Conservation (phyloP, 805 yeast species). For the Osmozyma mogii region DNA sequence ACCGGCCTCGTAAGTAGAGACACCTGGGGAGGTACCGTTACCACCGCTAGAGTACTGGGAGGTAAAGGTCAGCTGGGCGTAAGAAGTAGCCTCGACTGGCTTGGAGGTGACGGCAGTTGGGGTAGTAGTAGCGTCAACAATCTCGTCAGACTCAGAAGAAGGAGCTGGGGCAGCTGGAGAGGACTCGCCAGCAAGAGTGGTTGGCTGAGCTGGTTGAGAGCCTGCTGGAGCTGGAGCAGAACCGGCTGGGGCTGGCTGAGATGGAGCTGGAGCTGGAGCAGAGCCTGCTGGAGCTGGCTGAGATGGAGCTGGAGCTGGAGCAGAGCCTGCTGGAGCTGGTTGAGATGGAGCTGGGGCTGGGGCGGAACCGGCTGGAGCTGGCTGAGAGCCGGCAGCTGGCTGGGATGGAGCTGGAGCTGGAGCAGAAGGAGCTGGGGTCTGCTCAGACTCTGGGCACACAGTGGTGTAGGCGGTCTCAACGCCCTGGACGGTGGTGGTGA, state of each 20-base stretch:
- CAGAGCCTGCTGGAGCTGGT: conserved; percentile 6
- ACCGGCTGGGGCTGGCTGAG: conserved; percentile 4
- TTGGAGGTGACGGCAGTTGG: conserved; percentile 42
- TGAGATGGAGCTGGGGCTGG: conserved; percentile 3
- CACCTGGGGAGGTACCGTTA: conserved; percentile 16
- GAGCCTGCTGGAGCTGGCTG: conserved; percentile 6
- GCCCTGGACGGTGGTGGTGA: conserved; percentile 21
- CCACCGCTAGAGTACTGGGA: conserved; percentile 18
- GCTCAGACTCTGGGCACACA: conserved; percentile 11
- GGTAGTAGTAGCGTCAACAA: conserved; percentile 43
- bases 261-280: conserved; percentile 3
- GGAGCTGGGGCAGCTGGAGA: conserved; percentile 7
- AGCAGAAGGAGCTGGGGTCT: conserved; percentile 6
- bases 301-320: conserved; percentile 4
- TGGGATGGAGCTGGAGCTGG: conserved; percentile 9
- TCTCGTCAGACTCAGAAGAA: conserved; percentile 24
- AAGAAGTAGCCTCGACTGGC: conserved; percentile 34
- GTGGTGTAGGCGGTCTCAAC: conserved; percentile 17
- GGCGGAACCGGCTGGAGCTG: conserved; percentile 7
- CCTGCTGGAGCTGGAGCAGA: conserved; percentile 3
- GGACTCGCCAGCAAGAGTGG: conserved; percentile 8
- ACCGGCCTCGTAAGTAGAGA: conserved; percentile 22
- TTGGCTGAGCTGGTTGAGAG: background rate
- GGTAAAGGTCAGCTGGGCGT: conserved; percentile 17
- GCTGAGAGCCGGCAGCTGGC: no score